Evolutionary conservation across 129 eudicot genomes (phyloP).

Genomic region (Flaveria ramosissima): DNA sequence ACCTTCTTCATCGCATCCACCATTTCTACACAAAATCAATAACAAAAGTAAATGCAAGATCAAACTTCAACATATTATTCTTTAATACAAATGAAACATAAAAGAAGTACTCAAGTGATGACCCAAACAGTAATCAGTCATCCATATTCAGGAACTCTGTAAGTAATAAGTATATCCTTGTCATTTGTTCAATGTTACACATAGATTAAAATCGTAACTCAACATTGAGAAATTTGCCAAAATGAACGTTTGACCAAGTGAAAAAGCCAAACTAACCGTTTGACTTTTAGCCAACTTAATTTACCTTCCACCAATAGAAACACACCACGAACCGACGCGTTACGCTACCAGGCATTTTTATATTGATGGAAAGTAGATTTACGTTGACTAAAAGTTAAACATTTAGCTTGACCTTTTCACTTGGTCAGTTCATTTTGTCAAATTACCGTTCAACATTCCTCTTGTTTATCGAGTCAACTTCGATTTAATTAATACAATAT

Average conservation of each 20-base stretch:
- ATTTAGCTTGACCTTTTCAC: too few relatives aligned
- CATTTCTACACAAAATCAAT: constrained; percentile 56
- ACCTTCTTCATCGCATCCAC: constrained; percentile 92
- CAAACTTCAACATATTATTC: not conserved
- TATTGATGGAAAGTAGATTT: too few relatives aligned
- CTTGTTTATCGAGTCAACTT: not conserved
- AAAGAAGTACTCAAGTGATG: not conserved
- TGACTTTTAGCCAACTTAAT: too few relatives aligned
- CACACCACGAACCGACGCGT: too few relatives aligned
- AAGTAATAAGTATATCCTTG: too few relatives aligned
- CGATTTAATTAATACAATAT: not conserved
- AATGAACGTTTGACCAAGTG: too few relatives aligned
- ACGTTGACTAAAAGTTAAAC: too few relatives aligned
- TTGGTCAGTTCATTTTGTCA: too few relatives aligned
- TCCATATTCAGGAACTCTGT: not conserved
- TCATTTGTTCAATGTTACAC: not conserved
- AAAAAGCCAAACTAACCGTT: too few relatives aligned
- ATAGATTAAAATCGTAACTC: constrained; percentile 1
- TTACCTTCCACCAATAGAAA: too few relatives aligned
- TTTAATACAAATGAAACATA: not conserved
- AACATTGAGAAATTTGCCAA: not conserved
- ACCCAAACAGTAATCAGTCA: constrained; percentile 19
- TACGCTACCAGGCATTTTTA: too few relatives aligned
- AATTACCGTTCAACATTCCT: too few relatives aligned
- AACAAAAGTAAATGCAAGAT: constrained; percentile 13